Percentiles rank a stretch among this genome's conserved stretches.
Conservation (phyloP, 2,329 filamentous ascomycete species). For the Ilyonectria mors-panacis region DNA sequence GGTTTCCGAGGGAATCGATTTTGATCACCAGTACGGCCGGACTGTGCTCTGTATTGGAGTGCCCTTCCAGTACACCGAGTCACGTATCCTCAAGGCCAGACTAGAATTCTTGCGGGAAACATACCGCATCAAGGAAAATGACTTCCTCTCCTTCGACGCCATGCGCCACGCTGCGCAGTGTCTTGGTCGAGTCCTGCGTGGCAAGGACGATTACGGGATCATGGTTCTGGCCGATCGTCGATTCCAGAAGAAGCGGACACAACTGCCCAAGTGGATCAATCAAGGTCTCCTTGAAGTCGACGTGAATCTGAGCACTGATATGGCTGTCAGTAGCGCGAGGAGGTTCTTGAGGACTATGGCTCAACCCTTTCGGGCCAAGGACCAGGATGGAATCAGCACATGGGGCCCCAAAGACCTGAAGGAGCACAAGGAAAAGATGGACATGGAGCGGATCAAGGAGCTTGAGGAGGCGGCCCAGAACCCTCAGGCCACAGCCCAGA, state of each 20-base stretch:
- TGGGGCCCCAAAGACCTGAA: conserved; percentile 89
- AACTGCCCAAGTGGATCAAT: conserved; percentile 97
- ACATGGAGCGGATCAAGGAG: conserved; percentile 77
- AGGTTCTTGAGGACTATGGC: conserved; percentile 93
- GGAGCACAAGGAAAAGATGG: conserved; percentile 82
- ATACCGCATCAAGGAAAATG: conserved; percentile 96
- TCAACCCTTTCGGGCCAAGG: conserved; percentile 84
- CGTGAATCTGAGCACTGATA: conserved; percentile 93
- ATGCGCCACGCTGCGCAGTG: conserved; percentile 99
- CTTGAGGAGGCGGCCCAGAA: conserved; percentile 63
- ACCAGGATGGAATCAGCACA: conserved; percentile 93
- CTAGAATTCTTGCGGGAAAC: conserved; percentile 97
- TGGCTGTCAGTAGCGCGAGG: conserved; percentile 91
- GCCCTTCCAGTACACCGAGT: conserved; percentile 99
- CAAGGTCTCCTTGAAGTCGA: conserved; percentile 89
- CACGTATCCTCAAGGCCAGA: conserved; percentile 93
- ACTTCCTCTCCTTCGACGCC: conserved; percentile 98
- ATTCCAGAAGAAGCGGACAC: conserved; percentile 90
- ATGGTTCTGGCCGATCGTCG: conserved; percentile 97
- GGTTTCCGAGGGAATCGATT: conserved; percentile 98
- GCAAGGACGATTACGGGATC: conserved; percentile 99
- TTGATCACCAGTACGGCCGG: conserved; percentile 97
- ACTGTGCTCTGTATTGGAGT: conserved; percentile 97
- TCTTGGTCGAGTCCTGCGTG: conserved; percentile 91
- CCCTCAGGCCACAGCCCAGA: conserved; percentile 35